Evolutionary conservation across 176 grass and related monocot genomes (phyloP).

Genomic region (Ensete ventricosum): DNA sequence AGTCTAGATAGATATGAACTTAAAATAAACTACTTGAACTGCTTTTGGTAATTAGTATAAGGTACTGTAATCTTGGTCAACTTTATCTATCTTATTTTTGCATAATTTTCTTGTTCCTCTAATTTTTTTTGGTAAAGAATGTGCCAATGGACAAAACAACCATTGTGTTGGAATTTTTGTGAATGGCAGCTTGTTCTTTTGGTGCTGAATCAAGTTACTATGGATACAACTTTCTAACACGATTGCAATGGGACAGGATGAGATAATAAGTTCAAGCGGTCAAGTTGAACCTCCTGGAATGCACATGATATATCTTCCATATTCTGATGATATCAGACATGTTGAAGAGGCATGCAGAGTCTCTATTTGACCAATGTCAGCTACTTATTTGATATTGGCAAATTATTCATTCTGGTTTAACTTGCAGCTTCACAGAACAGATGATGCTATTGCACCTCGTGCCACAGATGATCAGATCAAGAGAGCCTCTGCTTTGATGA

Average conservation of each 20-base stretch:
- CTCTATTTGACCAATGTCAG: background rate
- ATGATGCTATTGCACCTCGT: conserved; percentile 42
- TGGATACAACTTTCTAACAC: conserved; percentile 20
- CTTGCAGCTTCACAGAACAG: conserved; percentile 48
- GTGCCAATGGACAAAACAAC: too few relatives aligned
- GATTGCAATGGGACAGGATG: conserved; percentile 47
- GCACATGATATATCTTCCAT: conserved; percentile 95
- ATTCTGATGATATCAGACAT: conserved; percentile 83
- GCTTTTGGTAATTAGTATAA: too few relatives aligned
- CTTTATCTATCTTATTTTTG: too few relatives aligned
- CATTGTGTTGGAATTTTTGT: background rate
- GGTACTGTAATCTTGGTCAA: too few relatives aligned
- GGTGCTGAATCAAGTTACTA: background rate
- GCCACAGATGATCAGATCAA: conserved; percentile 80
- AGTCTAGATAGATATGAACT: too few relatives aligned
- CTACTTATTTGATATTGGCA: conserved; percentile 16
- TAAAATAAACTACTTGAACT: too few relatives aligned
- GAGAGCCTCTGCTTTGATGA: conserved; percentile 61
- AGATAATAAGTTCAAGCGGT: conserved; percentile 45
- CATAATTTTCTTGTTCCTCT: too few relatives aligned
- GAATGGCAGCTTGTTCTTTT: background rate
- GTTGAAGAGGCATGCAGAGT: conserved; percentile 61
- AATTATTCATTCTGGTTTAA: conserved; percentile 19
- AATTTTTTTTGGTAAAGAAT: too few relatives aligned
- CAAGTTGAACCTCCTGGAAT: conserved; percentile 85